Conservation (phyloP, 495 filamentous ascomycete genomes). For the Neurospora sp. region DNA sequence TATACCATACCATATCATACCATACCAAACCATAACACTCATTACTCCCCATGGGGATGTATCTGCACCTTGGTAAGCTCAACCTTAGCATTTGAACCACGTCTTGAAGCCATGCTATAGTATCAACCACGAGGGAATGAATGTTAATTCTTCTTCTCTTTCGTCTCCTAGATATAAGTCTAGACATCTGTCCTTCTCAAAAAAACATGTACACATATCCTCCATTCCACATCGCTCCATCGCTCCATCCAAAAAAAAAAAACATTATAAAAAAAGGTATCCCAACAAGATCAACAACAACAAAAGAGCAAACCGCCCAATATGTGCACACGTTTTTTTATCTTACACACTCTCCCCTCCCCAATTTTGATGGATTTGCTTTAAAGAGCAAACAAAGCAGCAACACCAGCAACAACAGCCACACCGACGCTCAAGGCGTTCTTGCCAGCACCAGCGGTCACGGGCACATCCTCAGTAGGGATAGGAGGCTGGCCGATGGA, state of each 20-base stretch:
- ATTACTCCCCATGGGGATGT: too few species aligned
- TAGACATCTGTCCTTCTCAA: background rate
- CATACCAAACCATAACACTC: too few species aligned
- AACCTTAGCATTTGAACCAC: background rate
- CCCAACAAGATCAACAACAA: background rate
- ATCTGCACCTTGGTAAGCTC: too few species aligned
- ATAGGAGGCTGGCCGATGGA: background rate
- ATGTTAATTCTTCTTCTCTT: background rate
- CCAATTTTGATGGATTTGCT: background rate
- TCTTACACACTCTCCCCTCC: background rate
- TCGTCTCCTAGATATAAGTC: background rate
- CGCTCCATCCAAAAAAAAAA: background rate
- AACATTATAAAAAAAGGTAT: background rate
- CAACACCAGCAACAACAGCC: background rate
- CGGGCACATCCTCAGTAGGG: background rate
- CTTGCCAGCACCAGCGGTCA: background rate
- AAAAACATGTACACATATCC: background rate
- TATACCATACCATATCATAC: too few species aligned
- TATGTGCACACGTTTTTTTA: background rate
- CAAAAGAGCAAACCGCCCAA: background rate
- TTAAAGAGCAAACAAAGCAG: background rate
- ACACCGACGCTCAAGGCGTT: background rate
- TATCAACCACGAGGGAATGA: background rate
- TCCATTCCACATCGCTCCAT: background rate
- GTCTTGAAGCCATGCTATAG: background rate